Conservation (phyloP, 805 yeast genomes). For the Starmerella stigmatis region DNA sequence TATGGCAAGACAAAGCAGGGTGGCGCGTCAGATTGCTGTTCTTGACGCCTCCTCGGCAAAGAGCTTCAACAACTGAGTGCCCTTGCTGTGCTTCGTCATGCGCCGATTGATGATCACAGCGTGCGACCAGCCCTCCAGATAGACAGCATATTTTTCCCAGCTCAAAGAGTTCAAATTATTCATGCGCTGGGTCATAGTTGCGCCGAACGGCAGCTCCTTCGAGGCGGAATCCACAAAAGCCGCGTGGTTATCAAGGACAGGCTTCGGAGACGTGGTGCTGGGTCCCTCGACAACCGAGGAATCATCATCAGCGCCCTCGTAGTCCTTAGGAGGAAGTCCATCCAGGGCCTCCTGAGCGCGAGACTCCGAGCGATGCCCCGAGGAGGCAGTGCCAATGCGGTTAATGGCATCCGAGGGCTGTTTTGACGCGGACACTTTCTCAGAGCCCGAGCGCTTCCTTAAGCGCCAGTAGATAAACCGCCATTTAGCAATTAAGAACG, state of each 20-base stretch:
- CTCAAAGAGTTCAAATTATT: constrained; percentile 47
- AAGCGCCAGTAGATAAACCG: neutral
- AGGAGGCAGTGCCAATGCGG: too few relatives aligned
- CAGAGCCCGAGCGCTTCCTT: neutral
- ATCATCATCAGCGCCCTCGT: neutral
- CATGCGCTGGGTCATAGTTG: constrained; percentile 31
- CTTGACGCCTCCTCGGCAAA: constrained; percentile 14
- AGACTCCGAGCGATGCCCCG: neutral
- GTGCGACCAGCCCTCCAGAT: constrained; percentile 69
- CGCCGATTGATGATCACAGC: constrained; percentile 72
- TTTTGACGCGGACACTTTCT: neutral
- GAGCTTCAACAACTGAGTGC: constrained; percentile 23
- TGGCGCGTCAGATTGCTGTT: neutral
- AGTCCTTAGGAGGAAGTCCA: neutral
- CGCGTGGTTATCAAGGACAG: neutral
- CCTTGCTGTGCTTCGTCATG: constrained; percentile 24
- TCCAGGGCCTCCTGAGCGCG: neutral
- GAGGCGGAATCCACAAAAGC: constrained; percentile 6
- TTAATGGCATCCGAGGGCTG: too few relatives aligned
- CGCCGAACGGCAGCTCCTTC: constrained; percentile 4
- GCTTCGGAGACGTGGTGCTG: neutral
- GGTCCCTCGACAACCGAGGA: neutral
- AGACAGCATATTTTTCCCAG: constrained; percentile 71
- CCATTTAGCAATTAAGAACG: neutral
- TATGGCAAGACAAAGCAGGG: too few relatives aligned